Evolutionary conservation across 2,329 filamentous ascomycete species (phyloP), one percentile per base, ranked within the genome.

Genomic region (Dothiorella sarmentorum): DNA sequence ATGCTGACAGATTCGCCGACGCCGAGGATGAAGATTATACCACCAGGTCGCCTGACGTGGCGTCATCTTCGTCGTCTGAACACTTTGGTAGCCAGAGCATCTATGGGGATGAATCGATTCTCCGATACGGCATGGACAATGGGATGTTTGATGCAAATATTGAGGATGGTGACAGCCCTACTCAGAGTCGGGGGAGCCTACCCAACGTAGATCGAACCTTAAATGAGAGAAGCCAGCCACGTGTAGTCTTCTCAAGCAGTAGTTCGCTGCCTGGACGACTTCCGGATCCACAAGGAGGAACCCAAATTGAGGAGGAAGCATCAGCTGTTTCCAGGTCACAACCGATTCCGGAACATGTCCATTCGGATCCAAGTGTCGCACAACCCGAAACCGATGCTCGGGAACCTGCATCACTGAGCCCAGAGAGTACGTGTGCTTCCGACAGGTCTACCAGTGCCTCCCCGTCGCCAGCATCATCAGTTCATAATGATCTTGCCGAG

Each of bases 1-100:
- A 75, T 56, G 71, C 73, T 37, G 73, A 76, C 59, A 64, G 73
- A 18, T 76, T 75, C 63, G 73, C 75, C 18, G 74, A 78, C 64
- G 74, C 74, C 37, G 65, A 63, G 18, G 73, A 72, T n/a, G 71
- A 74, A 18, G 68, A 73, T 22, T n/a, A 40, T 13, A 11, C 42
- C 2, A 11, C 22, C 11, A 9, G 11, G 7, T 11, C 17, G 2
- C 22, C 26, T 31, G 31, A 18, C 3, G 40, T 58, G 31, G 24
- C 20, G 22, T 33, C 52, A 5, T 44, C 40, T 6, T 31, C 27
- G 9, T 10, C 18, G 24, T 56, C 52, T 17, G n/a, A 43, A 15
- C n/a, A 35, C 13, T 57, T 38, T 18, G 55, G 55, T 6, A 42
- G 47, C 15, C 40, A 57, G 27, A 57, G 55, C 42, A 20, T 70